Percentiles rank a stretch among this genome's conserved stretches.
Conservation (phyloP, 2,329 filamentous ascomycete genomes). For the Scedosporium aurantiacum region DNA sequence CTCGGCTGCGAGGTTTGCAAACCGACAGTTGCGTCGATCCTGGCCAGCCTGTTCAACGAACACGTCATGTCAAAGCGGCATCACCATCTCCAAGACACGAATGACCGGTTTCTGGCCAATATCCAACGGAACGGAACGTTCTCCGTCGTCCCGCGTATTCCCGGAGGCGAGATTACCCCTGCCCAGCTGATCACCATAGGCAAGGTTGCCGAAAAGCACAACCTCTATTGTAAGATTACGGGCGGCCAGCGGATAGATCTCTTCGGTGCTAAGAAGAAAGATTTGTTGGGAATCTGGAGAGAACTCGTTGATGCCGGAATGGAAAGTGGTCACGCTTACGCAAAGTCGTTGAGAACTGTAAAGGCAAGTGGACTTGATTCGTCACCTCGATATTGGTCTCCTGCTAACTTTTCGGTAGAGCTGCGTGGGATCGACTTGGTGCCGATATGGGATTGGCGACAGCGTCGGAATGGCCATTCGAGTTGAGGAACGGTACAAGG, state of each 20-base stretch:
- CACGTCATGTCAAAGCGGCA: conserved; percentile 63
- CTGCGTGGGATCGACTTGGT: conserved; percentile 87
- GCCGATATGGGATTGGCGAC: conserved; percentile 77
- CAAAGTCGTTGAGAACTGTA: conserved; percentile 77
- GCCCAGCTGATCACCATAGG: conserved; percentile 78
- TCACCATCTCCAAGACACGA: conserved; percentile 78
- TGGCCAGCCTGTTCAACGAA: conserved; percentile 72
- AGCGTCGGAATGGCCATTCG: conserved; percentile 84
- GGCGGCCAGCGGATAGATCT: conserved; percentile 86
- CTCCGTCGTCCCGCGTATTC: conserved; percentile 73
- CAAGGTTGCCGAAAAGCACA: conserved; percentile 72
- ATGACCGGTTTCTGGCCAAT: conserved; percentile 78
- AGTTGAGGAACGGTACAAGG: conserved; percentile 84
- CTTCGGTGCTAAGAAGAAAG: conserved; percentile 84
- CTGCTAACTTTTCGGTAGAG: conserved; percentile 28
- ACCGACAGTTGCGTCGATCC: conserved; percentile 68
- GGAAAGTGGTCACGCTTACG: conserved; percentile 86
- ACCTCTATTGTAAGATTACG: conserved; percentile 83
- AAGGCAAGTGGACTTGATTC: conserved; percentile 35
- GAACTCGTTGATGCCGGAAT: conserved; percentile 72
- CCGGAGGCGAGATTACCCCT: conserved; percentile 78
- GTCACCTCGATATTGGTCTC: background rate
- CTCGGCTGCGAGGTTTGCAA: conserved; percentile 82
- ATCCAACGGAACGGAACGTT: conserved; percentile 89
- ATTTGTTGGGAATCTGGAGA: conserved; percentile 72